A percentile compares a stretch with the other conserved stretches of the same genome.
Evolutionary conservation across 306 rosid genomes (phyloP).

Genomic region (Cicer bijugum): DNA sequence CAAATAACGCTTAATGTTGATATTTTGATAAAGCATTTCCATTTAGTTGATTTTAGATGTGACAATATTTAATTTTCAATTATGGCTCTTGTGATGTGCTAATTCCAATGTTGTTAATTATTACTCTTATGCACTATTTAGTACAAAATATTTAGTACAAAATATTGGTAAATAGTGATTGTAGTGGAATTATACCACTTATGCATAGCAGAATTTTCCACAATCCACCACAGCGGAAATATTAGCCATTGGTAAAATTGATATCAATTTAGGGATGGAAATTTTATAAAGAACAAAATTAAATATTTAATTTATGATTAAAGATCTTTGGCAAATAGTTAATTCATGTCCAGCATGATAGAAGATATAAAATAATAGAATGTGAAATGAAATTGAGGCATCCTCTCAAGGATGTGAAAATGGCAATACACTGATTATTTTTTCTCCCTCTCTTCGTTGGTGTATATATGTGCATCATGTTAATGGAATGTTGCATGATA

Average conservation of each 20-base stretch:
- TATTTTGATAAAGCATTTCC: constrained; percentile 25
- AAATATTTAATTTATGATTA: too few species aligned
- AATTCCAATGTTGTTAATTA: neutral
- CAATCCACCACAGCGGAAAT: too few species aligned
- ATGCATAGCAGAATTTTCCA: too few species aligned
- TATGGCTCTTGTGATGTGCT: neutral
- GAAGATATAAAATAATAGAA: neutral
- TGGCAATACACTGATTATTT: neutral
- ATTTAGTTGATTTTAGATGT: neutral
- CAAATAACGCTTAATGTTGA: constrained; percentile 13
- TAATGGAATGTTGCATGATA: too few species aligned
- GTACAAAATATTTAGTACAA: too few species aligned
- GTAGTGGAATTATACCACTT: too few species aligned
- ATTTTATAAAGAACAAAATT: too few species aligned
- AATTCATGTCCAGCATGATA: neutral
- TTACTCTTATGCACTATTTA: too few species aligned
- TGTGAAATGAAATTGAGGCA: neutral
- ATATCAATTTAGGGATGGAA: neutral
- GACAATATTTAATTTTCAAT: neutral
- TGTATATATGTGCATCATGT: too few species aligned
- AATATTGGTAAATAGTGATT: too few species aligned
- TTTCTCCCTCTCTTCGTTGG: neutral
- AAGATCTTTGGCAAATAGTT: neutral
- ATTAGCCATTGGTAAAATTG: neutral
- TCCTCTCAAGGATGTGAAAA: neutral